Evolutionary conservation across 2,329 filamentous ascomycete species (phyloP).

Genomic region (Corniculantispora saksenae): DNA sequence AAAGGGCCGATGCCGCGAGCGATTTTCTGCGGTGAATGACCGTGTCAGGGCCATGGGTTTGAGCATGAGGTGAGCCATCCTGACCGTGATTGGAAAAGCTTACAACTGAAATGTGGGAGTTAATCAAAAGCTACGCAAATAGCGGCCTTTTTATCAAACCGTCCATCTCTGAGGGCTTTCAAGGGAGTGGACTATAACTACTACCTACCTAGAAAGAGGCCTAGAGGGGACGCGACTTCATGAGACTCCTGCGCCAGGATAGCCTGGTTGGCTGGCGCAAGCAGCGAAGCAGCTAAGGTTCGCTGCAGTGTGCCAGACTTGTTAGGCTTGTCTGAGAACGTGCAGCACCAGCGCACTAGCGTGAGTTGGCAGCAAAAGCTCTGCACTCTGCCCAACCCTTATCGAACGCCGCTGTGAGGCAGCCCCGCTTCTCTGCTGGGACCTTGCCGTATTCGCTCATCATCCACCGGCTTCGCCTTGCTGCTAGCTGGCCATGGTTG

Average conservation of each 20-base stretch:
- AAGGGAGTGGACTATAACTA: no score
- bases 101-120: background rate
- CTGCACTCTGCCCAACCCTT: background rate
- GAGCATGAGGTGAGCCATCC: conserved; percentile 4
- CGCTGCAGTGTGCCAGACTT: background rate
- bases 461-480: background rate
- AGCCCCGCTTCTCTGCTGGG: background rate
- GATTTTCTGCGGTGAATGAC: conserved; percentile 9
- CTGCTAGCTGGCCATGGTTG: background rate
- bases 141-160: background rate
- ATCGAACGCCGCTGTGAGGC: background rate
- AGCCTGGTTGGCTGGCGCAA: background rate
- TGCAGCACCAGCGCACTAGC: no score
- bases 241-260: no score
- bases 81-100: background rate
- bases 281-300: conserved; percentile 1
- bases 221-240: no score
- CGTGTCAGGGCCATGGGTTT: background rate
- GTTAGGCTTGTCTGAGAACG: background rate
- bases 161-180: background rate
- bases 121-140: background rate
- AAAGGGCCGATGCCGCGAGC: conserved; percentile 14
- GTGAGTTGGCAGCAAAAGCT: background rate
- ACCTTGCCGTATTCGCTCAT: background rate
- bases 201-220: no score